Evolutionary conservation across 2,329 filamentous ascomycete genomes (phyloP).

Genomic region (Phaeosphaeriaceae sp.): DNA sequence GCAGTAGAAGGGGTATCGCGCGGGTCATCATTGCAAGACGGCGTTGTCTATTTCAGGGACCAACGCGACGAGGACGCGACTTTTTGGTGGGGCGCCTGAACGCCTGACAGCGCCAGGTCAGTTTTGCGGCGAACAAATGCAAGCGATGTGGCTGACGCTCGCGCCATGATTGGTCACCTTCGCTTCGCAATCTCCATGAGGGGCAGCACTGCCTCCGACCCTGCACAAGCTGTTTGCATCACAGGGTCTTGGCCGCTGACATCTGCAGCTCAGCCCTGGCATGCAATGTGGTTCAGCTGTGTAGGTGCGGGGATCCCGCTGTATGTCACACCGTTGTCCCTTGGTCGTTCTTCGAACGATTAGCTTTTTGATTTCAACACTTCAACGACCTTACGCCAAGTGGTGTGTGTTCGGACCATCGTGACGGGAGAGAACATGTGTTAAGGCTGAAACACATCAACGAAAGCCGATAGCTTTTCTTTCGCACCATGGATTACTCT

Average conservation of each 20-base stretch:
- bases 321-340: constrained; percentile 3
- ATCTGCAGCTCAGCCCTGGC: constrained; percentile 20
- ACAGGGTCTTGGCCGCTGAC: constrained; percentile 16
- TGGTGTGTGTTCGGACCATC: not conserved
- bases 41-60: constrained; percentile 4
- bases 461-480: not conserved
- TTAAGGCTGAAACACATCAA: not conserved
- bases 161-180: constrained; percentile 8
- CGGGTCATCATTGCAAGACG: not conserved
- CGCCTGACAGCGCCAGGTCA: not conserved
- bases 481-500: constrained; percentile 10
- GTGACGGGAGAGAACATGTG: constrained; percentile 4
- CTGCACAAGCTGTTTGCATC: constrained; percentile 11
- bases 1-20: not conserved
- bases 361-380: not conserved
- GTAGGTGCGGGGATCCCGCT: constrained; percentile 1
- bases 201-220: constrained; percentile 17
- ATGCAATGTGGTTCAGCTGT: constrained; percentile 17
- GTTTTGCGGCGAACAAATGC: constrained; percentile 1
- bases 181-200: constrained; percentile 7
- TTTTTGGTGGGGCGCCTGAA: not conserved
- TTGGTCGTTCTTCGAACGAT: not conserved
- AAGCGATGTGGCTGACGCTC: constrained; percentile 15
- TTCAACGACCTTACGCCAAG: not conserved
- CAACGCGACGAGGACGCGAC: not conserved